phyloP scores from a whole-genome alignment of 805 yeast species.

The Monosporozyma solicola region DNA sequence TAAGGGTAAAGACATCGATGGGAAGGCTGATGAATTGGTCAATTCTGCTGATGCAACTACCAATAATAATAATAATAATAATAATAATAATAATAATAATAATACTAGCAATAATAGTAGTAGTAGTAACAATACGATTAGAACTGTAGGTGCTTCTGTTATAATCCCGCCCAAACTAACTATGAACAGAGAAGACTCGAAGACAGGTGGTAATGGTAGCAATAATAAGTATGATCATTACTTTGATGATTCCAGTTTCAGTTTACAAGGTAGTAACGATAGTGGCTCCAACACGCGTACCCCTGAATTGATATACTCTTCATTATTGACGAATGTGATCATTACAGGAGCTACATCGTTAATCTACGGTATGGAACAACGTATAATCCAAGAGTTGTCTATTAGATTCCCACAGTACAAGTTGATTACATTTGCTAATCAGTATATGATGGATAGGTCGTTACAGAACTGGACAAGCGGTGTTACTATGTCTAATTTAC shows the following conservation, averaged over 20 bases:
- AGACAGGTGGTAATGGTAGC: too few relatives aligned
- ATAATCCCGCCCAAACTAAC: neutral
- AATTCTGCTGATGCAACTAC: neutral
- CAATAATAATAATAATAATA: neutral
- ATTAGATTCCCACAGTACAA: slow-evolving; percentile 73
- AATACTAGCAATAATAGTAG: neutral
- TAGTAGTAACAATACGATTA: neutral
- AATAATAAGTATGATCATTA: neutral
- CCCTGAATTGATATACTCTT: slow-evolving; percentile 24
- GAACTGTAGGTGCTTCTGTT: slow-evolving; percentile 2
- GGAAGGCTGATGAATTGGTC: neutral
- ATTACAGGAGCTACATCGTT: slow-evolving; percentile 75
- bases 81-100: neutral
- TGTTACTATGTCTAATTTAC: slow-evolving; percentile 22
- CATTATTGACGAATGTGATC: slow-evolving; percentile 47
- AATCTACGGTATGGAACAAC: slow-evolving; percentile 71
- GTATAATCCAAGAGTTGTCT: slow-evolving; percentile 62
- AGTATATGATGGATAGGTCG: slow-evolving; percentile 62
- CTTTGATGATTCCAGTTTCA: neutral
- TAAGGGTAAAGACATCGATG: neutral
- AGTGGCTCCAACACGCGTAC: slow-evolving; percentile 3
- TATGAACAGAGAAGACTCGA: neutral
- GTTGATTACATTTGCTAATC: slow-evolving; percentile 74
- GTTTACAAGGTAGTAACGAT: neutral
- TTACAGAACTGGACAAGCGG: slow-evolving; percentile 85